Percentiles rank a stretch among this genome's conserved stretches.
These are phyloP conservation scores for Porphyra umbilicalis DNA, from an alignment of 31 red algal species.

Conservation along the genomic window DNA sequence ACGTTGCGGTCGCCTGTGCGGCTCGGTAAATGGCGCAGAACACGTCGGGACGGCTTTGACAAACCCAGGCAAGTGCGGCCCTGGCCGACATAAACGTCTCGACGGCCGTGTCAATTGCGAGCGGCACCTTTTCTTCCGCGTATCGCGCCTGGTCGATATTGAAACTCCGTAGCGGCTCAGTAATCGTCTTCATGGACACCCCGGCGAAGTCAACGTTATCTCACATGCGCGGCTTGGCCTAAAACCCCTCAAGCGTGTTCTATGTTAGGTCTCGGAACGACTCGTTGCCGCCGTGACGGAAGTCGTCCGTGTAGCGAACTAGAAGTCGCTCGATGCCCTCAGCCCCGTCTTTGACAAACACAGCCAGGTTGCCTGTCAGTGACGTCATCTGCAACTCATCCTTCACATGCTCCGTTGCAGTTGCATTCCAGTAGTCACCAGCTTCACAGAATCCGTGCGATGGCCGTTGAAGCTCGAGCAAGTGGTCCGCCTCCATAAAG, in stretches of 20 bases:
- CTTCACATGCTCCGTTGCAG: not conserved
- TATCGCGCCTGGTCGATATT: not conserved
- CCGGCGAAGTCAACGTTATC: not conserved
- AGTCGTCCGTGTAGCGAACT: slow-evolving; percentile 3
- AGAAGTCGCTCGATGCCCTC: not conserved
- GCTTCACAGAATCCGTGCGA: not conserved
- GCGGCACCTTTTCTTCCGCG: not conserved
- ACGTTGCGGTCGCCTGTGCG: slow-evolving; percentile 1
- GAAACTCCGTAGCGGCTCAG: not conserved
- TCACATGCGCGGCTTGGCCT: not conserved
- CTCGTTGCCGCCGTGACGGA: not conserved
- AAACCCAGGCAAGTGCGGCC: slow-evolving; percentile 9
- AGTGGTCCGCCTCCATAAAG: not conserved
- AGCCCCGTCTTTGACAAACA: not conserved
- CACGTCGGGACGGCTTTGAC: slow-evolving; percentile 2
- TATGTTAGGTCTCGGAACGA: not conserved
- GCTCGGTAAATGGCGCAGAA: not conserved
- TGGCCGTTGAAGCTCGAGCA: not conserved
- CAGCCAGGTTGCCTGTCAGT: not conserved
- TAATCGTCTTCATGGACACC: not conserved
- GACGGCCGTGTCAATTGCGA: not conserved
- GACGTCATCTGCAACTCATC: not conserved
- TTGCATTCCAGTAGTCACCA: not conserved
- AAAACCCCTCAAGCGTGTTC: not conserved
- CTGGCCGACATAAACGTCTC: not conserved